Conservation (phyloP, 2,329 filamentous ascomycete species). For the Botrytis porri region DNA sequence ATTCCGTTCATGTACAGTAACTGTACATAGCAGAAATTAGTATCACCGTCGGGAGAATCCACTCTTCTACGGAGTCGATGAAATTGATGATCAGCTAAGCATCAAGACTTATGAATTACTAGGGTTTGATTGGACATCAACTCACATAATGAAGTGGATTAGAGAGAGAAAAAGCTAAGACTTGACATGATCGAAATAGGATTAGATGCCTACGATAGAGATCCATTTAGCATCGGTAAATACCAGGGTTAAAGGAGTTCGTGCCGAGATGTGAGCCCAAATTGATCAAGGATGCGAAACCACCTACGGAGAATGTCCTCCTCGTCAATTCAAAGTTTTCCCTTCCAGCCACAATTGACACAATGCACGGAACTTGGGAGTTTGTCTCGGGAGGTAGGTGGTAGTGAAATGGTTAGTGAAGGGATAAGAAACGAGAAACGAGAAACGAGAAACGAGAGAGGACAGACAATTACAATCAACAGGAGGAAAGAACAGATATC, state of each 20-base stretch:
- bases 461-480: background rate
- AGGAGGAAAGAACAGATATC: background rate
- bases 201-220: background rate
- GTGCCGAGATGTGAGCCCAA: constrained; percentile 18
- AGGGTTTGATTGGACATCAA: constrained; percentile 5
- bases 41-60: background rate
- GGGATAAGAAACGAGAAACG: no score
- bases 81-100: constrained; percentile 3
- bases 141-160: background rate
- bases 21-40: background rate
- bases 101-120: constrained; percentile 5
- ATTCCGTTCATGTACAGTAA: background rate
- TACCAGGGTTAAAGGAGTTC: constrained; percentile 15
- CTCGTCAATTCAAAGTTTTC: constrained; percentile 1
- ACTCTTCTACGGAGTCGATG: background rate
- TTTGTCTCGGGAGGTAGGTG: background rate
- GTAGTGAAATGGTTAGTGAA: background rate
- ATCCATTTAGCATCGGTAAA: background rate
- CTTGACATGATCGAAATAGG: constrained; percentile 1
- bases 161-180: background rate
- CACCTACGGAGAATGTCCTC: background rate
- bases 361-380: constrained; percentile 9
- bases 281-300: constrained; percentile 7
- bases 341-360: constrained; percentile 10
- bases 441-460: background rate